Evolutionary conservation across 179 eudicot genomes (phyloP), one percentile per base, ranked within the genome.

Genomic region (Camellia oleifera): DNA sequence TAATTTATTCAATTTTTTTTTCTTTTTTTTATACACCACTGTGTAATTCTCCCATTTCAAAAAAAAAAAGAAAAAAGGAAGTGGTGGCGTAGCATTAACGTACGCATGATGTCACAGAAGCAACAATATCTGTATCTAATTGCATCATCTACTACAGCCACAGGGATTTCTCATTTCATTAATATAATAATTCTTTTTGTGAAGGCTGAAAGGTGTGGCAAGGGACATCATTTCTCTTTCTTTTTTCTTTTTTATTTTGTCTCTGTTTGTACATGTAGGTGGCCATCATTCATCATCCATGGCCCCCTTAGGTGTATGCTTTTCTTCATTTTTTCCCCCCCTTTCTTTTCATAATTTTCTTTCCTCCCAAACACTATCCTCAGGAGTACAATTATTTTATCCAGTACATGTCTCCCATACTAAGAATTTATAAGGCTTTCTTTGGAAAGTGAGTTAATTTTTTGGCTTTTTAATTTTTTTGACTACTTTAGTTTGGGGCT

Each of bases 11-110:
- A 32, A 32, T 1, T 32, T 32, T 32, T 32, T 32, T 32, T 1
- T 32, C 0, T 32, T 32, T 32, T 32, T 32, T 32, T 32, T 32
- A 32, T 32, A 32, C 40, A 32, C 40, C 40, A 32, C 40, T 32
- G 40, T 32, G 40, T 32, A 32, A 32, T 11, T 56, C 3, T 56
- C 11, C 11, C 12, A 61, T 14, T 2, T 0, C 14, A 9, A 26
- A 64, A 18, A 65, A 65, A 20, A 8, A 20, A 20, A 20, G 23
- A 11, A 23, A 5, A 3, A 4, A 65, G 53, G 15, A 7, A 32
- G 40, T 63, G 65, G 56, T 79, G 73, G 17, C 79, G 74, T 80
- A 74, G 68, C 62, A 52, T 9, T 14, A 23, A 45, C 82, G 82
- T 75, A 50, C 4, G 20, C 45, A 67, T 80, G 82, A 80, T 26